A percentile compares a stretch with the other conserved stretches of the same genome.
phyloP scores from a whole-genome alignment of 768 basidiomycete genomes.

The Boletus rubroflammeus region DNA sequence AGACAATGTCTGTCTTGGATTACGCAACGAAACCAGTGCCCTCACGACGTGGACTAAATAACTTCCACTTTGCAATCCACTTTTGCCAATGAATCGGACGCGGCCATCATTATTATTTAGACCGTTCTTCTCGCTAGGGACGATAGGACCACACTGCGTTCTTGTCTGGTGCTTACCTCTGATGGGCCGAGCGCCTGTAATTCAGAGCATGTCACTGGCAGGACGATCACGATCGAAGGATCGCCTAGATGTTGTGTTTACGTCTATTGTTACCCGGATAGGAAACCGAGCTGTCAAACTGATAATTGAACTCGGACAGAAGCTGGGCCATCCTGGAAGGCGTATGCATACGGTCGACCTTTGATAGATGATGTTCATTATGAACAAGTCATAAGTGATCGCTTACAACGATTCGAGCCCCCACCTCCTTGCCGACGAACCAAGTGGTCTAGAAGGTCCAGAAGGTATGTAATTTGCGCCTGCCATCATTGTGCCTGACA shows the following conservation, averaged over 20 bases:
- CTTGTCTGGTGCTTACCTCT: background rate
- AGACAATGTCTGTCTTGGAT: constrained; percentile 1
- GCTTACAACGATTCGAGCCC: constrained; percentile 7
- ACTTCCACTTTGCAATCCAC: background rate
- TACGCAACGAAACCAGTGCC: background rate
- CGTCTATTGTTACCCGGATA: constrained; percentile 5
- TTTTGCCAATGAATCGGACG: background rate
- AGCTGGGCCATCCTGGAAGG: background rate
- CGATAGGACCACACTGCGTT: background rate
- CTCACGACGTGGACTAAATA: background rate
- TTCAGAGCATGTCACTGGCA: no score
- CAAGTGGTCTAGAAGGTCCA: background rate
- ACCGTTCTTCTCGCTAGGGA: background rate
- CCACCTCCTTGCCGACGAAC: constrained; percentile 4
- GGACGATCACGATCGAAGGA: constrained; percentile 21
- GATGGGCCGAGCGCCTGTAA: no score
- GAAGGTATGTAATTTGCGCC: background rate
- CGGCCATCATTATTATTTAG: background rate
- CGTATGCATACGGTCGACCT: background rate
- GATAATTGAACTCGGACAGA: background rate
- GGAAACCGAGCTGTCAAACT: background rate
- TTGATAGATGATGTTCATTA: background rate
- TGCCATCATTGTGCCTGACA: constrained; percentile 20
- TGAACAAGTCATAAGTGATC: background rate
- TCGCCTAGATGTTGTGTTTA: constrained; percentile 3